Conservation (phyloP, 768 basidiomycete genomes). For the Leccinum subgranulosum region DNA sequence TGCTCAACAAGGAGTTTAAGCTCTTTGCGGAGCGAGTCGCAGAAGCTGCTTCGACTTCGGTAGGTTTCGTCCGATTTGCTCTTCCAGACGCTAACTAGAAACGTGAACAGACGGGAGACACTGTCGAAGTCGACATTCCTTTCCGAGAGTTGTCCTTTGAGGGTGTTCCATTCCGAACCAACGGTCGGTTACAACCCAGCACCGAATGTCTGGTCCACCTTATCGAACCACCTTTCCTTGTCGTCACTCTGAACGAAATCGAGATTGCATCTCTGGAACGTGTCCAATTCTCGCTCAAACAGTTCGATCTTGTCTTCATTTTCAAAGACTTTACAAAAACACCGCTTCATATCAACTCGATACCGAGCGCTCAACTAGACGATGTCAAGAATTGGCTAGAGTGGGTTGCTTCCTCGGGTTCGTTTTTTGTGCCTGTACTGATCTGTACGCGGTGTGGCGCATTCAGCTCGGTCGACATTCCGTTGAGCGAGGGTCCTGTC, state of each 20-base stretch:
- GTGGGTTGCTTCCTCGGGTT: conserved; percentile 44
- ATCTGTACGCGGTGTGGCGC: neutral
- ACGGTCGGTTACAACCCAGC: conserved; percentile 91
- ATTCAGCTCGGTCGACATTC: conserved; percentile 90
- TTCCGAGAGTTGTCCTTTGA: conserved; percentile 97
- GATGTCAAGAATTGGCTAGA: conserved; percentile 99
- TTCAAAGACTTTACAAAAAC: conserved; percentile 94
- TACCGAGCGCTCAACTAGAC: conserved; percentile 85
- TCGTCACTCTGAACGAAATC: conserved; percentile 90
- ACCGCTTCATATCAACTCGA: conserved; percentile 95
- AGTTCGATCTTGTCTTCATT: conserved; percentile 96
- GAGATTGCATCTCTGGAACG: conserved; percentile 97
- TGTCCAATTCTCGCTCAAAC: conserved; percentile 93
- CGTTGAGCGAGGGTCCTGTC: conserved; percentile 92
- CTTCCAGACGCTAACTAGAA: neutral
- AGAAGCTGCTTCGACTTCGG: conserved; percentile 74
- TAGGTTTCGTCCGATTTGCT: conserved; percentile 36
- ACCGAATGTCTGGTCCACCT: conserved; percentile 96
- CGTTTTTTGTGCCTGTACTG: neutral
- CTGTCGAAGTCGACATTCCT: conserved; percentile 91
- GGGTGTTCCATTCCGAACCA: conserved; percentile 94
- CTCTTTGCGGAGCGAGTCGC: conserved; percentile 90
- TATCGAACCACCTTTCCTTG: conserved; percentile 93
- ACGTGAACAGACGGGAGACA: conserved; percentile 62
- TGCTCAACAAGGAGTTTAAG: conserved; percentile 93